These are phyloP conservation scores for Cutaneotrichosporon spelunceum DNA, from an alignment of 1,284 basidiomycete genomes.

Conservation along the genomic window DNA sequence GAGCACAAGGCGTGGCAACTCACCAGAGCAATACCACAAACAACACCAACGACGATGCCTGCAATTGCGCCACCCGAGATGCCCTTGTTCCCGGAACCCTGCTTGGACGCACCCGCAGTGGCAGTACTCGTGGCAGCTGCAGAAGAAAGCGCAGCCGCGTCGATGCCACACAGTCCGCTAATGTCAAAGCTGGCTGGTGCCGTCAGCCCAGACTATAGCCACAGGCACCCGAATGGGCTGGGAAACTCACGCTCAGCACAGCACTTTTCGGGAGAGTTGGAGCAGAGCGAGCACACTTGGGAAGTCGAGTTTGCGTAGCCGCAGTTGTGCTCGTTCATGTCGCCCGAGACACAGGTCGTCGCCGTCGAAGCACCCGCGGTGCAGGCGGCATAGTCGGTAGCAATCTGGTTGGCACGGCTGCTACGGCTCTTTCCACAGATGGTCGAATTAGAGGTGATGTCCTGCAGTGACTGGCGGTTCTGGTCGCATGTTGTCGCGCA, in stretches of 20 bases:
- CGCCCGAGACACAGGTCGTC: conserved; percentile 48
- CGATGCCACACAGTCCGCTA: conserved; percentile 35
- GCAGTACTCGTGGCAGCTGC: conserved; percentile 21
- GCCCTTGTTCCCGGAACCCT: conserved; percentile 9
- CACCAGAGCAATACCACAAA: conserved; percentile 40
- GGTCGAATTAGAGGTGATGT: conserved; percentile 30
- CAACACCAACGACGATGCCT: conserved; percentile 44
- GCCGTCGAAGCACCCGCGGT: conserved; percentile 51
- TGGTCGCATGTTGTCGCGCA: conserved; percentile 45
- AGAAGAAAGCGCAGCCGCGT: conserved; percentile 18
- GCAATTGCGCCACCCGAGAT: conserved; percentile 43
- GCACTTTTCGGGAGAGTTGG: conserved; percentile 37
- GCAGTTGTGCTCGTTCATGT: conserved; percentile 52
- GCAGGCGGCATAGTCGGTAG: conserved; percentile 49
- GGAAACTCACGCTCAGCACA: conserved; percentile 34
- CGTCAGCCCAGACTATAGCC: conserved; percentile 5
- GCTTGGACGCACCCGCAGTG: conserved; percentile 17
- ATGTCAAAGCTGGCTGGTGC: conserved; percentile 26
- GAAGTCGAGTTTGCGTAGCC: conserved; percentile 49
- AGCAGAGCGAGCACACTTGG: conserved; percentile 52
- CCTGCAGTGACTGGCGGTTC: conserved; percentile 34
- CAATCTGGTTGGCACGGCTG: conserved; percentile 37
- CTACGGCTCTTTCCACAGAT: conserved; percentile 26
- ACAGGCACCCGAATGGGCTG: not conserved
- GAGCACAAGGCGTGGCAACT: not conserved